Evolutionary conservation across 2,329 filamentous ascomycete genomes (phyloP).

Genomic region (Nigrograna mackinnonii): DNA sequence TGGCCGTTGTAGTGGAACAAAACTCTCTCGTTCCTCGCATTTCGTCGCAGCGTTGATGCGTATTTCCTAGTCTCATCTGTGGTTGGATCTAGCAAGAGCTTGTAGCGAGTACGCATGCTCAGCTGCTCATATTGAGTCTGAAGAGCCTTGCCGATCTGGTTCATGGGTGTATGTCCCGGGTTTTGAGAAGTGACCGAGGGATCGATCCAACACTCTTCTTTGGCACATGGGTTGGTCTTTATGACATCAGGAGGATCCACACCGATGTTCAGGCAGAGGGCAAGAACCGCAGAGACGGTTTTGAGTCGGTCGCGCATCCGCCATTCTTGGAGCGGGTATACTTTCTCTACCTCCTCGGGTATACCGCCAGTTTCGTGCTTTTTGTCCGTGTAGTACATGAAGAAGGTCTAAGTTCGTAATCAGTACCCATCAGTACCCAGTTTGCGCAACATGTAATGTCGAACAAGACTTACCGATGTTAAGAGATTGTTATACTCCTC

Average conservation of each 20-base stretch:
- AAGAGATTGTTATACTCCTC: constrained; percentile 86
- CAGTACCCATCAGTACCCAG: too few relatives aligned
- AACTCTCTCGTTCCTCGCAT: constrained; percentile 93
- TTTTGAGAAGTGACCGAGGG: constrained; percentile 75
- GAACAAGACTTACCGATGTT: constrained; percentile 71
- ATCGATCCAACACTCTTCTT: constrained; percentile 96
- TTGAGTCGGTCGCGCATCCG: constrained; percentile 95
- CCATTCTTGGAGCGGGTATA: constrained; percentile 80
- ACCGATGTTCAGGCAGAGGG: constrained; percentile 94
- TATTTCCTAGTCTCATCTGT: constrained; percentile 98
- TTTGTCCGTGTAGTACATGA: constrained; percentile 99
- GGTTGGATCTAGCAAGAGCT: constrained; percentile 93
- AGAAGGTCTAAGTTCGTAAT: constrained; percentile 88
- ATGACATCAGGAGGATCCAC: constrained; percentile 97
- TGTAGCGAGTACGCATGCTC: constrained; percentile 94
- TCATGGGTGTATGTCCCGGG: constrained; percentile 77
- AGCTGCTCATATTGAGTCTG: constrained; percentile 96
- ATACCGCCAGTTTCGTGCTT: constrained; percentile 93
- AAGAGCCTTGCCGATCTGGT: constrained; percentile 94
- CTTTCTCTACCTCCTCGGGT: constrained; percentile 64
- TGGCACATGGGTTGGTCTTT: constrained; percentile 91
- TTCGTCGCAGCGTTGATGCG: constrained; percentile 83
- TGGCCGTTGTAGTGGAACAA: constrained; percentile 99
- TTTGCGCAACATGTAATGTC: too few relatives aligned
- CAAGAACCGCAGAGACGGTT: constrained; percentile 92